Conservation (phyloP, 768 basidiomycete species). For the Boletus huronensis region DNA sequence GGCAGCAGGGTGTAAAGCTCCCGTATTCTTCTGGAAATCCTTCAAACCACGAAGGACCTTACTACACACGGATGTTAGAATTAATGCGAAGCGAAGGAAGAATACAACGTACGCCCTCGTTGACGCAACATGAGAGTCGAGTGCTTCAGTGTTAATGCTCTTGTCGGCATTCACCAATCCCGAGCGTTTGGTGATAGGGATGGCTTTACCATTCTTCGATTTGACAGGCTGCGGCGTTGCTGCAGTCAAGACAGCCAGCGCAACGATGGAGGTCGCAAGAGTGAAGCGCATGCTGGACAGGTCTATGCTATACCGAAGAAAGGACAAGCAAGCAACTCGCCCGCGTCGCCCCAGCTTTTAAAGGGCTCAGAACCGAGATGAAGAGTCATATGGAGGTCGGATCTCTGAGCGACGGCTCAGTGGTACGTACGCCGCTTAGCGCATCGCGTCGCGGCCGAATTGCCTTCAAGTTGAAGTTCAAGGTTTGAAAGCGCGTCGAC, state of each 20-base stretch:
- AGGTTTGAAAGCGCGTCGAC: too few relatives aligned
- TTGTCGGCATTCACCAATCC: neutral
- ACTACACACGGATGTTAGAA: neutral
- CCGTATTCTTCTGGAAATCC: conserved; percentile 2
- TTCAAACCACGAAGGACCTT: conserved; percentile 1
- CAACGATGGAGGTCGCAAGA: neutral
- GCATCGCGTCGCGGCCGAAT: neutral
- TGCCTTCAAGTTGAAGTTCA: too few relatives aligned
- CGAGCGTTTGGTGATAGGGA: conserved; percentile 11
- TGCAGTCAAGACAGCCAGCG: conserved; percentile 1
- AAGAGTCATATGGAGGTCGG: too few relatives aligned
- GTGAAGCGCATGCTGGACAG: conserved; percentile 7
- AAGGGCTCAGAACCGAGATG: neutral
- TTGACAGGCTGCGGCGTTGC: conserved; percentile 1
- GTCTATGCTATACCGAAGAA: too few relatives aligned
- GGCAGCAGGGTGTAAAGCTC: neutral
- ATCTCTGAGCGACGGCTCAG: too few relatives aligned
- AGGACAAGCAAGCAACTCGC: neutral
- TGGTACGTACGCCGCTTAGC: neutral
- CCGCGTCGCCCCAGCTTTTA: neutral
- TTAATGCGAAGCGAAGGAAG: neutral
- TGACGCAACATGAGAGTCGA: conserved; percentile 5
- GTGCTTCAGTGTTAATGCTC: neutral
- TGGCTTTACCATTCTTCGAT: neutral
- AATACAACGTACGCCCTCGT: conserved; percentile 1